phyloP scores from a whole-genome alignment of 495 filamentous ascomycete genomes.

The Penicillium ucsense region DNA sequence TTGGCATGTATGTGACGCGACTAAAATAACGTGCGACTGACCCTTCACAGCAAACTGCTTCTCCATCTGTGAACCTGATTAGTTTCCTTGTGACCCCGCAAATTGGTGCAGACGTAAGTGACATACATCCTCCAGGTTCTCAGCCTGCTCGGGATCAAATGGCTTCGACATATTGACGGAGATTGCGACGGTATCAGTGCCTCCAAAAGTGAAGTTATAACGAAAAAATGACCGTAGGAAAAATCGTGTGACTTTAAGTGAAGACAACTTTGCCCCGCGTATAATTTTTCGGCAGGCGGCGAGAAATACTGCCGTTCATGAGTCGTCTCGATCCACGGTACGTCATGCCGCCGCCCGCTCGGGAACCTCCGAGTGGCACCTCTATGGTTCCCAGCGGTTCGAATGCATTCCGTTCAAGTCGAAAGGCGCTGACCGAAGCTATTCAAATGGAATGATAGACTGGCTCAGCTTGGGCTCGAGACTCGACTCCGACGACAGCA shows the following conservation, averaged over 20 bases:
- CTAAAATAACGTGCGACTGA: constrained; percentile 19
- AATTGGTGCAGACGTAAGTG: not conserved
- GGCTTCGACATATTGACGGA: constrained; percentile 35
- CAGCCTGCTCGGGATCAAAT: constrained; percentile 58
- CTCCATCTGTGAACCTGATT: constrained; percentile 62
- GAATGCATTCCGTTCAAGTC: not conserved
- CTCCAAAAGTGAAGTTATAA: not conserved
- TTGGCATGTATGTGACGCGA: no score
- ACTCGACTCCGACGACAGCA: no score
- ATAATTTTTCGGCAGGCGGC: constrained; percentile 29
- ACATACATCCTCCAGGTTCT: constrained; percentile 71
- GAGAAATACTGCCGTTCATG: constrained; percentile 16
- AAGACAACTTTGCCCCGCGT: constrained; percentile 17
- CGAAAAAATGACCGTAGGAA: not conserved
- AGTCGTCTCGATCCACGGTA: not conserved
- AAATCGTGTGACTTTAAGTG: no score
- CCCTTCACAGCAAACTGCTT: constrained; percentile 99
- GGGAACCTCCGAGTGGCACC: not conserved
- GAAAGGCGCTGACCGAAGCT: not conserved
- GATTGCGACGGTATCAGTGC: not conserved
- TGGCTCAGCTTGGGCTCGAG: no score
- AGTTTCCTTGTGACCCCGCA: constrained; percentile 9
- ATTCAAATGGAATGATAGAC: not conserved
- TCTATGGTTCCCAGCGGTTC: not conserved
- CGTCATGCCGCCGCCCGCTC: constrained; percentile 12